A percentile compares a stretch with the other conserved stretches of the same genome.
Evolutionary conservation across 2,329 filamentous ascomycete species (phyloP).

Genomic region (Xylariaceae sp.): DNA sequence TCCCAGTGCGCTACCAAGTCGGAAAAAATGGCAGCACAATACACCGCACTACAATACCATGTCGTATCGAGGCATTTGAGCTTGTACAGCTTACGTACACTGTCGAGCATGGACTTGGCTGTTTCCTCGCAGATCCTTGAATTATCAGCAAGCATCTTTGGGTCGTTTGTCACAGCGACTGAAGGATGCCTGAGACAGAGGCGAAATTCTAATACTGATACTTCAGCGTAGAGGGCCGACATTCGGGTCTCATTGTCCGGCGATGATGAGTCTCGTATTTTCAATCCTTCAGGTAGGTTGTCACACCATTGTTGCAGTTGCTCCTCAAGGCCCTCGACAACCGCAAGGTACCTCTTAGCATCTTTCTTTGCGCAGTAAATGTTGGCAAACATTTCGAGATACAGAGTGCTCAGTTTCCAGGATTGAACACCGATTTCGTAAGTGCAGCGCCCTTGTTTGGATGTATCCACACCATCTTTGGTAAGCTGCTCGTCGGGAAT

Average conservation of each 20-base stretch:
- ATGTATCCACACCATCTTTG: constrained; percentile 58
- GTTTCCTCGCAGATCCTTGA: constrained; percentile 63
- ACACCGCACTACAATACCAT: constrained; percentile 71
- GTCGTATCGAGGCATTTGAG: constrained; percentile 71
- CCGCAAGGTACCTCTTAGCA: constrained; percentile 58
- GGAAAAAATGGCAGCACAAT: constrained; percentile 69
- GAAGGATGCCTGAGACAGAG: constrained; percentile 60
- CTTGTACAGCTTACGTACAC: constrained; percentile 55
- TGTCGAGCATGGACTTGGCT: constrained; percentile 59
- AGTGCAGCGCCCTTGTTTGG: constrained; percentile 55
- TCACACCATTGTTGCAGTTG: constrained; percentile 61
- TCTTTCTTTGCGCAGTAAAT: constrained; percentile 69
- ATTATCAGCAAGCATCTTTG: constrained; percentile 56
- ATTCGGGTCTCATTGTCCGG: constrained; percentile 42
- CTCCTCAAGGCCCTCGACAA: constrained; percentile 62
- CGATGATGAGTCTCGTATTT: constrained; percentile 40
- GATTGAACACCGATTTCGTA: constrained; percentile 64
- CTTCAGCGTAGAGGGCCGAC: constrained; percentile 52
- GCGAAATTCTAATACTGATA: constrained; percentile 53
- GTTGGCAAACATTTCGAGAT: constrained; percentile 69
- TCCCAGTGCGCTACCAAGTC: constrained; percentile 67
- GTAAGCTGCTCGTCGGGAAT: constrained; percentile 68
- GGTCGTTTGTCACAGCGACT: constrained; percentile 52
- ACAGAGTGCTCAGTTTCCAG: constrained; percentile 62
- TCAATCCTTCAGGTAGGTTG: constrained; percentile 58